A percentile compares a stretch with the other conserved stretches of the same genome.
Conservation (phyloP, 169 alveolate genomes). For the Eimeria acervulina region DNA sequence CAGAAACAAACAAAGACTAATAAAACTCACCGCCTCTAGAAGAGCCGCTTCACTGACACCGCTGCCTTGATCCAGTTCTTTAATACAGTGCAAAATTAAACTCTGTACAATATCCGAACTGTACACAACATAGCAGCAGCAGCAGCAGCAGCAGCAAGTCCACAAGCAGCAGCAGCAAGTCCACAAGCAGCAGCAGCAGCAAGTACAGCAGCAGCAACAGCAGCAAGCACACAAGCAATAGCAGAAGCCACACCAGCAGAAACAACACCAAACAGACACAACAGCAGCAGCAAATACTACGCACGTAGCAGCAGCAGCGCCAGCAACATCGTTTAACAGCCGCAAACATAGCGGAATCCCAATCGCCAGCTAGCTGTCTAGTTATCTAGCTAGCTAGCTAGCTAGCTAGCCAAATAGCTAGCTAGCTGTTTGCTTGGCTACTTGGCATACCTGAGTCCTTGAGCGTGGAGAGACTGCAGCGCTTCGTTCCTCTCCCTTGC, state of each 20-base stretch:
- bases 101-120: conserved; percentile 29
- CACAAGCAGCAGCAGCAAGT: not conserved
- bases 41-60: conserved; percentile 49
- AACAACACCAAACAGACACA: too few species aligned
- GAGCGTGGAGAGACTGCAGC: not conserved
- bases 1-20: not conserved
- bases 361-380: not conserved
- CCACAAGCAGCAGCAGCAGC: not conserved
- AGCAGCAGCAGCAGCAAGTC: too few species aligned
- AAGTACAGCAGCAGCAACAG: not conserved
- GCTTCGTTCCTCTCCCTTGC: not conserved
- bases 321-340: too few species aligned
- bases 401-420: not conserved
- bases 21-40: conserved; percentile 10
- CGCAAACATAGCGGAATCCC: not conserved
- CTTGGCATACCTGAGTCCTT: conserved; percentile 37
- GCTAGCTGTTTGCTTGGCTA: not conserved
- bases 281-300: too few species aligned
- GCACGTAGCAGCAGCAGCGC: too few species aligned
- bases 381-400: not conserved
- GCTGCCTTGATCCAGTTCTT: conserved; percentile 42
- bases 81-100: not conserved
- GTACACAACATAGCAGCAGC: too few species aligned
- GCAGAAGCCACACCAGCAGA: not conserved
- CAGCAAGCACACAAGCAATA: too few species aligned